phyloP scores from a whole-genome alignment of 306 rosid species.

The Myrica gale region DNA sequence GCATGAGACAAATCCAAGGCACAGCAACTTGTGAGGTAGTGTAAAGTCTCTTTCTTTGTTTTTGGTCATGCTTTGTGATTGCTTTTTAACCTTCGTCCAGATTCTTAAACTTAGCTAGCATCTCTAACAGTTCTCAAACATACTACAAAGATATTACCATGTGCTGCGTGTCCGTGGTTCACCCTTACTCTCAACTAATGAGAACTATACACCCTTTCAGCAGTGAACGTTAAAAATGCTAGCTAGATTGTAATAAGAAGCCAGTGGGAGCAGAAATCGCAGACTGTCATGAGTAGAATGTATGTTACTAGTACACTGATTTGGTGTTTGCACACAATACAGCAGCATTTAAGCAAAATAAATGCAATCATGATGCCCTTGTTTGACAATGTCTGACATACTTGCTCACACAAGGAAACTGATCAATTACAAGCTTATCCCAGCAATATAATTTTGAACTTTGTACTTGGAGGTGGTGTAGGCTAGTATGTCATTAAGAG shows the following conservation, averaged over 20 bases:
- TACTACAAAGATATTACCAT: neutral
- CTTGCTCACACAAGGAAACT: neutral
- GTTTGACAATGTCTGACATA: neutral
- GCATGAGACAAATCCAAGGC: slow-evolving; percentile 44
- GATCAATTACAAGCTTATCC: neutral
- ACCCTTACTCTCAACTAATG: no score
- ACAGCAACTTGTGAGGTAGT: slow-evolving; percentile 63
- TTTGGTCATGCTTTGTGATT: neutral
- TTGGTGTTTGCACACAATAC: no score
- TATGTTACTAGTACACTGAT: neutral
- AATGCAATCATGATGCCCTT: neutral
- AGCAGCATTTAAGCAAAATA: no score
- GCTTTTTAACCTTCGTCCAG: neutral
- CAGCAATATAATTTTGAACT: neutral
- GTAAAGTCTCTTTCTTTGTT: slow-evolving; percentile 15
- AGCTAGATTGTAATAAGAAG: neutral
- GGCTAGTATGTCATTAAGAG: slow-evolving; percentile 2
- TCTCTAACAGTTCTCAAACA: neutral
- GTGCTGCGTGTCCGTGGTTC: no score
- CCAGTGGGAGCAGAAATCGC: neutral
- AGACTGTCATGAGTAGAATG: slow-evolving; percentile 1
- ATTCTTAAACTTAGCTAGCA: neutral
- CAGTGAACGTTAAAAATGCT: neutral
- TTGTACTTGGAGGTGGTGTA: slow-evolving; percentile 4
- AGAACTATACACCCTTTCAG: neutral